Percentiles rank a stretch among this genome's conserved stretches.
phyloP scores from a whole-genome alignment of 495 filamentous ascomycete genomes.

The Tuber brumale region DNA sequence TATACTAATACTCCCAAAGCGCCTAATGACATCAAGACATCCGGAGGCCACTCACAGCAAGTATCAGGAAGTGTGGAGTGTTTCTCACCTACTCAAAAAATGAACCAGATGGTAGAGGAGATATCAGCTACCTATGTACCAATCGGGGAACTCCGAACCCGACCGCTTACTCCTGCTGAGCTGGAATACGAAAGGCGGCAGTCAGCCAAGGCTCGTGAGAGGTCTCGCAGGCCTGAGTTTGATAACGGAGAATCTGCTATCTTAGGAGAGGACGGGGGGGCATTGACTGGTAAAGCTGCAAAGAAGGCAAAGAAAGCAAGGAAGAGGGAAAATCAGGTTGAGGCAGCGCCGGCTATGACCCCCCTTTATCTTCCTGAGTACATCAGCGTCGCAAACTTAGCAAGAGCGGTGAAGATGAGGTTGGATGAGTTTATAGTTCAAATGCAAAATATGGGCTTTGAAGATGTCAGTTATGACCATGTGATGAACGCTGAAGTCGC shows the following conservation, averaged over 20 bases:
- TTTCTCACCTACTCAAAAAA: not conserved
- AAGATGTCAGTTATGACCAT: conserved; percentile 68
- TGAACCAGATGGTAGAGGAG: not conserved
- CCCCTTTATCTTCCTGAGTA: conserved; percentile 81
- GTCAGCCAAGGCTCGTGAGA: conserved; percentile 20
- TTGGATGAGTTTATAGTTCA: conserved; percentile 64
- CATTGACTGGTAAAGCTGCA: conserved; percentile 30
- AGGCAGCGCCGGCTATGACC: conserved; percentile 48
- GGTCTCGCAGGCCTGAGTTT: conserved; percentile 24
- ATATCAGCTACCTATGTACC: not conserved
- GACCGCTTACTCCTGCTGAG: not conserved
- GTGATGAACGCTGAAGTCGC: conserved; percentile 86
- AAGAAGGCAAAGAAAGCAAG: conserved; percentile 42
- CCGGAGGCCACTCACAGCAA: not conserved
- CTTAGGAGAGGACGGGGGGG: conserved; percentile 35
- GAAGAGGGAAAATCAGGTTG: conserved; percentile 44
- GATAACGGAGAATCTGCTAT: conserved; percentile 40
- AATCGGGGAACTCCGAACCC: not conserved
- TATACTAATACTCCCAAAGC: not conserved
- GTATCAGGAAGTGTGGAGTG: not conserved
- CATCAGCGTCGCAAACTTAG: conserved; percentile 79
- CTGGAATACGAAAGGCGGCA: conserved; percentile 29
- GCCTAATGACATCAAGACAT: not conserved
- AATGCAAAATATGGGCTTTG: conserved; percentile 76
- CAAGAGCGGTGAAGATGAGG: conserved; percentile 66